phyloP scores from a whole-genome alignment of 768 basidiomycete genomes.

The Podaxis rugospora region DNA sequence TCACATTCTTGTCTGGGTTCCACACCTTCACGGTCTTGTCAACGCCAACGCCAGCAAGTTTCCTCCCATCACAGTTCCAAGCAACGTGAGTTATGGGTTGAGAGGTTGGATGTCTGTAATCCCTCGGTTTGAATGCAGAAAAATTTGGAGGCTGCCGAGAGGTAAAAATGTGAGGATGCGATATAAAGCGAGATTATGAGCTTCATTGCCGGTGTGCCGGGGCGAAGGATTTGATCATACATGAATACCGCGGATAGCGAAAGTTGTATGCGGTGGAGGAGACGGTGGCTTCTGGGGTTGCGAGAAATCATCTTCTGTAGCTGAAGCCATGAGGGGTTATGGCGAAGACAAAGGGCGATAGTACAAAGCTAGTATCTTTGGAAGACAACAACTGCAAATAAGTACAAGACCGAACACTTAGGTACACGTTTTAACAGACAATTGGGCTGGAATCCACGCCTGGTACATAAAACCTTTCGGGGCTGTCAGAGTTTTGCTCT shows the following conservation, averaged over 20 bases:
- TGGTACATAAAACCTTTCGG: neutral
- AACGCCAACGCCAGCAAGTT: constrained; percentile 76
- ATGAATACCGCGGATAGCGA: constrained; percentile 66
- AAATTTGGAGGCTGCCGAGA: constrained; percentile 64
- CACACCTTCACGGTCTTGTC: constrained; percentile 78
- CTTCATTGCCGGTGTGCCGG: constrained; percentile 4
- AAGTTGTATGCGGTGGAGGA: constrained; percentile 69
- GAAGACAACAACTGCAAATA: constrained; percentile 1
- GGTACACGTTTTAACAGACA: neutral
- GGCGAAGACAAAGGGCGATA: neutral
- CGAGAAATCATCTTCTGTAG: constrained; percentile 44
- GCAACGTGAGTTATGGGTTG: constrained; percentile 74
- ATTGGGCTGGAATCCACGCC: neutral
- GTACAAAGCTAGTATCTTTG: neutral
- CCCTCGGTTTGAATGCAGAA: constrained; percentile 75
- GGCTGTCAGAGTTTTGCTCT: constrained; percentile 8
- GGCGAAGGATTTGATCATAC: constrained; percentile 38
- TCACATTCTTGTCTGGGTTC: constrained; percentile 73
- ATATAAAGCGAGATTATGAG: constrained; percentile 15
- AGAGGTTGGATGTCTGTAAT: constrained; percentile 59
- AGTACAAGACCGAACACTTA: neutral
- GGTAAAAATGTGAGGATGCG: constrained; percentile 3
- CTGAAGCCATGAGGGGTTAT: constrained; percentile 3
- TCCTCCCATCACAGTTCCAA: constrained; percentile 83
- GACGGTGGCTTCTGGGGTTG: constrained; percentile 61